A percentile compares a stretch with the other conserved stretches of the same genome.
Conservation (phyloP, 148 eudicot species). For the Camellia sinensis region DNA sequence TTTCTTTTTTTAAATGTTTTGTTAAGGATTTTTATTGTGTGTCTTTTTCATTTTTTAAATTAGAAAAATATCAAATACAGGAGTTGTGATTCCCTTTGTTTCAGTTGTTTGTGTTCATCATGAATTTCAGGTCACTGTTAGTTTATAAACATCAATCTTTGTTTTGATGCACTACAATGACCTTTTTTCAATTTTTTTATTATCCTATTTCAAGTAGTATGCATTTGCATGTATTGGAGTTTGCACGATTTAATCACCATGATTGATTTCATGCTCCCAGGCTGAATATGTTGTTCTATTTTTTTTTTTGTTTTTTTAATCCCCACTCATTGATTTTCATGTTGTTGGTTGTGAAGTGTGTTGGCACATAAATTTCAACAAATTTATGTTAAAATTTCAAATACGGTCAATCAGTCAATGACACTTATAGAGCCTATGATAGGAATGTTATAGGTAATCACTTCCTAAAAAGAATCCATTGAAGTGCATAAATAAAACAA, state of each 20-base stretch:
- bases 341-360: constrained; percentile 36
- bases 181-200: not conserved
- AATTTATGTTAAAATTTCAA: too few relatives aligned
- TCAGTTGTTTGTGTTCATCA: not conserved
- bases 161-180: not conserved
- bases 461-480: too few relatives aligned
- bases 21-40: not conserved
- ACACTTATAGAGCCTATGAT: too few relatives aligned
- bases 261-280: not conserved
- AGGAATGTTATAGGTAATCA: too few relatives aligned
- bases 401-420: too few relatives aligned
- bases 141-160: not conserved
- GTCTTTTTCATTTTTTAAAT: too few relatives aligned
- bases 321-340: not conserved
- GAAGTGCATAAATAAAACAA: too few relatives aligned
- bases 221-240: not conserved
- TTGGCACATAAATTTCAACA: too few relatives aligned
- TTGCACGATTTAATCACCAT: not conserved
- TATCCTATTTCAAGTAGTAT: not conserved
- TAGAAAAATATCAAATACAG: not conserved
- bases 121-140: not conserved
- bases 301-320: not conserved
- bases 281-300: not conserved
- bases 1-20: not conserved
- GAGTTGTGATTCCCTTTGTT: not conserved